Base-by-base conservation (phyloP, 1,139 yeast genomes). In the Geotrichum europaeum region DNA sequence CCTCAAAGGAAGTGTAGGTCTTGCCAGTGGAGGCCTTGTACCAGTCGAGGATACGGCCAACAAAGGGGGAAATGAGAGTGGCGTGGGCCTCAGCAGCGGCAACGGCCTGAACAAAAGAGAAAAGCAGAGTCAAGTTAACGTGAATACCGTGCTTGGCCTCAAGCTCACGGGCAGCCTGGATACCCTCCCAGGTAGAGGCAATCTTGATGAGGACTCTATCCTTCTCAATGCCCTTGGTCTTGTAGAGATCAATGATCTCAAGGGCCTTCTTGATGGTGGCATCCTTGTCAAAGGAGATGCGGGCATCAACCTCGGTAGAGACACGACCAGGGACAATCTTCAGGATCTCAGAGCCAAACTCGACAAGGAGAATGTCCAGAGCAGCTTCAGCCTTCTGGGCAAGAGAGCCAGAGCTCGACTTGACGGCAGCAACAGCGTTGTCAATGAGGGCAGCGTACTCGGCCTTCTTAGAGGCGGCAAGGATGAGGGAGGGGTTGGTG, bases 131-230 rank as follows among this genome's bases (percentile, higher is more conserved):
- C 83, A 94, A 84, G 85, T 94, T 94, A 81, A 89, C 85, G 87
- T 94, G 99, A 72, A 94, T 84, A 61, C 85, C 91, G 81, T 94
- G 83, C 79, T 94, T 85, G 68, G 86, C 77, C 81, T 95, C 99
- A 76, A 95, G 84, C 78, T 89, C 96, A 76, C 86, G 85, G 64
- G 99, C 99, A 70, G 99, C 99, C 79, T 90, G 97, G 76, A 94
- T 94, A 83, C 99, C 99, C 81, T 94, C 99, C 90, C 95, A 94
- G 68, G 99, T 94, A 66, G 98, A 88, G 65, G 99, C 99, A 71
- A 95, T 84, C 85, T 94, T 94, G 79, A 94, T 95, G 75, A 94
- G 84, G 65, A 94, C 84, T 77, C 98, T 84, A 67, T 92, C 97
- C 81, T 89, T 90, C 67, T 78, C 73, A 71, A 94, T 87, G 69